Base-by-base conservation (phyloP, 2,329 filamentous ascomycete genomes). In the Clonostachys byssicola region DNA sequence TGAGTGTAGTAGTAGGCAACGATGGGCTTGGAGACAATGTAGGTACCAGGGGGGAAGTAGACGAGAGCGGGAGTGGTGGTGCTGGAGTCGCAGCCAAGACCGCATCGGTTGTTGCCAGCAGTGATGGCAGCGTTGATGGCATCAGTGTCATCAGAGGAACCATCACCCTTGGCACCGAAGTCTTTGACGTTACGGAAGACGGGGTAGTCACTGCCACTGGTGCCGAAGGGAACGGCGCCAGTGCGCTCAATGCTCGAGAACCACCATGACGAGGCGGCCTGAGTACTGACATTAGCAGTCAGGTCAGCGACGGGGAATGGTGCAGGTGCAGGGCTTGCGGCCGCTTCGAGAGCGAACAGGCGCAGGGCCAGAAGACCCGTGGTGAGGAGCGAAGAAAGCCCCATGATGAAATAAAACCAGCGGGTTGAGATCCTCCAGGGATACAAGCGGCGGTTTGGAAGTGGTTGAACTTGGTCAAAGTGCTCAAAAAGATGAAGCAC, bases 1-100 rank as follows among this genome's bases (percentile, higher is more conserved):
- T 96, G 91, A 10, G 92, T 95, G 73, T 96, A 96, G 76, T 97
- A 97, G 67, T 86, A 86, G 64, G 91, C 86, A 45, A 91, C 70
- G 54, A 97, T 81, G 18, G 92, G 89, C 59, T 75, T 78, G 62
- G 83, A 89, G 56, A 97, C 85, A 16, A 88, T 60, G 61, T 96
- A 97, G 48, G 84, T 95, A 54, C 92, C 92, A 12, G 89, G 75
- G 38, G 91, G 92, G 73, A 97, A 95, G 74, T 95, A 97, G 46
- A 97, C 83, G 13, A 97, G 72, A 23, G 89, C 92, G 1, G 92
- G 92, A 2, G 83, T 82, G n/a, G 80, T 80, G 4, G 92, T 97
- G 34, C 80, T 82, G 2, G 90, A 95, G 62, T 94, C 88, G 62
- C 92, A 97, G 52, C 83, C 81, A 52, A 80, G 63, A 38, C 89